Evolutionary conservation across 495 filamentous ascomycete genomes (phyloP), one percentile per base, ranked within the genome.

Genomic region (Bathelium albidoporum): DNA sequence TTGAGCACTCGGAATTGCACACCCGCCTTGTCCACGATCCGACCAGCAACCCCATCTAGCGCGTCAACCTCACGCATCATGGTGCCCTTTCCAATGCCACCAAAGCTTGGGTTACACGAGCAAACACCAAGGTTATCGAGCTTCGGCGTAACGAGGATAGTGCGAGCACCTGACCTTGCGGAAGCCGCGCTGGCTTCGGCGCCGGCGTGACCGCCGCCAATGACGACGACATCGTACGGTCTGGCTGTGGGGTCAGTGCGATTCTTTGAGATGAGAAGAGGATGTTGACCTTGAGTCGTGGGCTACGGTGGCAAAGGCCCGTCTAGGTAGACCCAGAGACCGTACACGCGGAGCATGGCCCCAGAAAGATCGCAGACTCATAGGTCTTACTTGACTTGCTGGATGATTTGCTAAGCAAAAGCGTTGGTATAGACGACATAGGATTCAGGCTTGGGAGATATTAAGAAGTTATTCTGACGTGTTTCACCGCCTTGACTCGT

Each of bases 61-160:
- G 94, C 95, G 77, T 98, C 94, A 32, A 98, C 86, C 73, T 98
- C 94, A 1, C 93, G 86, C 36, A 98, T 78, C 81, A 98, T 97
- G 18, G 89, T 97, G 11, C 94, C 94, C 74, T 98, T 98, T n/a
- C 94, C 94, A 68, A 98, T 98, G 34, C 94, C 94, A 55, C 94
- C 94, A 72, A 98, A 95, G 63, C 89, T 94, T 31, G 94, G 94
- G 74, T 98, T 98, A 79, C 94, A 98, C 59, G 93, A 97, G 76
- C 95, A 97, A 24, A 93, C 88, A 39, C 94, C 94, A 31, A 98
- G 87, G 69, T 96, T 96, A 59, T 90, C 85, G 61, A 91, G 71
- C 62, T 85, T 88, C 58, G 89, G 92, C 2, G 94, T 98, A 41
- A 98, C 81, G 62, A 98, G 82, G 3, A 89, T 91, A 4, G 94